phyloP scores from a whole-genome alignment of 495 filamentous ascomycete species.

The Penicillium cinerascens region DNA sequence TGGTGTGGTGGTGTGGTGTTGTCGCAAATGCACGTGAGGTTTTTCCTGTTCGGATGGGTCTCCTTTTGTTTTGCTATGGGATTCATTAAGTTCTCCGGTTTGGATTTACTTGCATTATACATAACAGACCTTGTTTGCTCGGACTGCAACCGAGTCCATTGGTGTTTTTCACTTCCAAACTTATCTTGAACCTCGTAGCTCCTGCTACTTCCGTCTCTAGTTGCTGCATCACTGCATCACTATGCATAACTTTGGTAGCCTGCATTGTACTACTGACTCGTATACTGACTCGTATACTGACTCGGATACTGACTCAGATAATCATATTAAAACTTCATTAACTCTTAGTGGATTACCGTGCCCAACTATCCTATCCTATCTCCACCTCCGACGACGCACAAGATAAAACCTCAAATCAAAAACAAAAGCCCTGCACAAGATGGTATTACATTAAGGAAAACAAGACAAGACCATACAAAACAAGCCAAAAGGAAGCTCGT shows the following conservation, averaged over 20 bases:
- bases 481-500: not conserved
- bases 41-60: not conserved
- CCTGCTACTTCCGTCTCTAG: not conserved
- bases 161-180: not conserved
- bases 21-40: not conserved
- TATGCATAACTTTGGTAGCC: no score
- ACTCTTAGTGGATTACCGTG: constrained; percentile 17
- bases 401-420: constrained; percentile 7
- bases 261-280: no score
- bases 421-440: constrained; percentile 26
- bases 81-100: not conserved
- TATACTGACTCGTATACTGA: no score
- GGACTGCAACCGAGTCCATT: not conserved
- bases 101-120: not conserved
- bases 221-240: no score
- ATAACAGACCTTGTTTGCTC: not conserved
- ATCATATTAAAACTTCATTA: constrained; percentile 8
- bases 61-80: not conserved
- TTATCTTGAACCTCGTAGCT: not conserved
- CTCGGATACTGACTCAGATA: no score
- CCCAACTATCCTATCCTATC: not conserved
- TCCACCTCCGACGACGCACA: not conserved
- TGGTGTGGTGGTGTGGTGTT: constrained; percentile 2
- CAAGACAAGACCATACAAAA: constrained; percentile 8
- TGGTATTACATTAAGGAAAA: constrained; percentile 39